Conservation (phyloP, 805 yeast species). For the Metschnikowia vanudenii region DNA sequence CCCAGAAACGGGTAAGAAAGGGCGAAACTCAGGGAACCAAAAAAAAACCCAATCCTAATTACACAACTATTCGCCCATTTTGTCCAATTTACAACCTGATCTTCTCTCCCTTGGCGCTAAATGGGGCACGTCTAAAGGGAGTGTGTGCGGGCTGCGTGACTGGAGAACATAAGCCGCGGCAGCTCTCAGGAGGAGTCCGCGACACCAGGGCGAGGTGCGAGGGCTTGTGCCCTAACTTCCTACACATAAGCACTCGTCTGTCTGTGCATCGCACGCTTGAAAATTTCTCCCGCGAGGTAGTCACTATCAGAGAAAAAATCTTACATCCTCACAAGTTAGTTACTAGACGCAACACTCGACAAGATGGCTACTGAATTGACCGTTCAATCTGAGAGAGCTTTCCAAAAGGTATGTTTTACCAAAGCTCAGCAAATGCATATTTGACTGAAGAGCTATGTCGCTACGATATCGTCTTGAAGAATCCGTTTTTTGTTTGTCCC, state of each 20-base stretch:
- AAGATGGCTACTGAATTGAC: constrained; percentile 99
- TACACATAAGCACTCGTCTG: constrained; percentile 7
- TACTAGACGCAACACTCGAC: constrained; percentile 21
- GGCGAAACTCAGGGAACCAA: no score
- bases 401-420: constrained; percentile 87
- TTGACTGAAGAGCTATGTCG: neutral
- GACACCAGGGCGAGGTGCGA: neutral
- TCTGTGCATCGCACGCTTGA: constrained; percentile 21
- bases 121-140: no score
- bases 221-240: constrained; percentile 20
- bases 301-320: constrained; percentile 16
- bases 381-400: constrained; percentile 99
- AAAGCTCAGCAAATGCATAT: neutral
- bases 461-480: neutral
- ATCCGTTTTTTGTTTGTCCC: neutral
- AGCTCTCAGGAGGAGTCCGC: no score
- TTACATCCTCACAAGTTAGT: constrained; percentile 14
- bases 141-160: no score
- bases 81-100: no score
- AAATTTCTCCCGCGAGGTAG: constrained; percentile 23
- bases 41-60: no score
- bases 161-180: no score
- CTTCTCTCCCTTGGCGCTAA: no score
- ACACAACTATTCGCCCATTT: no score
- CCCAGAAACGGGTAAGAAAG: no score